Evolutionary conservation across 331 rosid species (phyloP).

Genomic region (Spiraea crenata): DNA sequence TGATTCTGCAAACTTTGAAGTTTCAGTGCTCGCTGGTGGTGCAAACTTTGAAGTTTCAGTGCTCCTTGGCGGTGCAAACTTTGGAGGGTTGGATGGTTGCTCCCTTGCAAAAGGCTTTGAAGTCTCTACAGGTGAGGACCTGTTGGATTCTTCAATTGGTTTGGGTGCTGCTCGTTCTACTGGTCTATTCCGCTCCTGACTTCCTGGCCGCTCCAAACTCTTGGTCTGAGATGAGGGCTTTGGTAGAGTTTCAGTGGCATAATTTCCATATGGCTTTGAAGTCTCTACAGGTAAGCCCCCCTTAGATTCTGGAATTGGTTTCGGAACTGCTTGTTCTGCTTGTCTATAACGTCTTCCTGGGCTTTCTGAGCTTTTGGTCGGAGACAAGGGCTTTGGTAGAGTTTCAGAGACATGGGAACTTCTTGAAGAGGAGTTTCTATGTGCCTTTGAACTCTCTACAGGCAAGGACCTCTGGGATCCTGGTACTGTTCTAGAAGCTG

Average conservation of each 20-base stretch:
- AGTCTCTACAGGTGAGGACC: constrained; percentile 32
- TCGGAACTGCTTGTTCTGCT: constrained; percentile 25
- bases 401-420: constrained; percentile 17
- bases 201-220: constrained; percentile 29
- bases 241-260: constrained; percentile 9
- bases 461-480: constrained; percentile 33
- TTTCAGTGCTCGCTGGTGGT: too few relatives aligned
- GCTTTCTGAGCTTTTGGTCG: constrained; percentile 27
- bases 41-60: too few relatives aligned
- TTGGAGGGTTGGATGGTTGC: constrained; percentile 38
- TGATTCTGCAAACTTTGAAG: too few relatives aligned
- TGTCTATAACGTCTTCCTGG: constrained; percentile 26
- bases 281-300: constrained; percentile 27
- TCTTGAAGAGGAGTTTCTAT: constrained; percentile 19
- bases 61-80: constrained; percentile 30
- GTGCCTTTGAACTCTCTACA: constrained; percentile 22
- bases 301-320: constrained; percentile 32
- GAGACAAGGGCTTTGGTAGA: constrained; percentile 7
- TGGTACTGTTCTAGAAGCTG: constrained; percentile 19
- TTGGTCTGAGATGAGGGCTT: constrained; percentile 9
- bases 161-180: constrained; percentile 27
- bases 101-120: constrained; percentile 30
- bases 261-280: constrained; percentile 1
- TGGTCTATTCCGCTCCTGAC: constrained; percentile 29
- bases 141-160: constrained; percentile 33